phyloP scores from a whole-genome alignment of 116 monocot genomes.

The Thalassia testudinum region DNA sequence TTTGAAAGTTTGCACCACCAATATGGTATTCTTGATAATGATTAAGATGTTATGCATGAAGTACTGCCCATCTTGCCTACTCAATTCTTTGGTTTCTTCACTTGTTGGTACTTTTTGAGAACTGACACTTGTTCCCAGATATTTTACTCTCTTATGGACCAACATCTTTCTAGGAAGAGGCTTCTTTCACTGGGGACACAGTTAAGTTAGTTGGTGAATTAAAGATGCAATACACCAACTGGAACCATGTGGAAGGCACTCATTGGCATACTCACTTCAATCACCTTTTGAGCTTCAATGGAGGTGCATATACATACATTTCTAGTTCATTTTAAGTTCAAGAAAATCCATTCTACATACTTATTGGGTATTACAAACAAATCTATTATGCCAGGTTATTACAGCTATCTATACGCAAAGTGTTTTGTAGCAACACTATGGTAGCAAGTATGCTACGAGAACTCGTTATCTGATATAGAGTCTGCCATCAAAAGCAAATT shows the following conservation, averaged over 20 bases:
- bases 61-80: no score
- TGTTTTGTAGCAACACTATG: constrained; percentile 87
- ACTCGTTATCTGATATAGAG: constrained; percentile 48
- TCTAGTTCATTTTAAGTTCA: no score
- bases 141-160: constrained; percentile 61
- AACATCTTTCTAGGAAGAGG: constrained; percentile 56
- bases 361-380: no score
- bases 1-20: no score
- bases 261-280: constrained; percentile 84
- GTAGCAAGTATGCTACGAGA: constrained; percentile 57
- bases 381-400: constrained; percentile 44
- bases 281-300: constrained; percentile 85
- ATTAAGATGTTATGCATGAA: no score
- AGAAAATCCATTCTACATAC: no score
- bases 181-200: constrained; percentile 21
- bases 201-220: constrained; percentile 45
- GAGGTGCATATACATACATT: constrained; percentile 43
- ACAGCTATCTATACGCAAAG: constrained; percentile 87
- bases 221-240: constrained; percentile 46
- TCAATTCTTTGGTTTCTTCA: no score
- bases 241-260: constrained; percentile 81
- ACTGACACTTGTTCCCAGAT: constrained; percentile 47
- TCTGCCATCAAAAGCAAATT: constrained; percentile 43
- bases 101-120: no score
- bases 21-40: no score